Evolutionary conservation across 2,329 filamentous ascomycete species (phyloP).

Genomic region (Pyrenochaeta sp.): DNA sequence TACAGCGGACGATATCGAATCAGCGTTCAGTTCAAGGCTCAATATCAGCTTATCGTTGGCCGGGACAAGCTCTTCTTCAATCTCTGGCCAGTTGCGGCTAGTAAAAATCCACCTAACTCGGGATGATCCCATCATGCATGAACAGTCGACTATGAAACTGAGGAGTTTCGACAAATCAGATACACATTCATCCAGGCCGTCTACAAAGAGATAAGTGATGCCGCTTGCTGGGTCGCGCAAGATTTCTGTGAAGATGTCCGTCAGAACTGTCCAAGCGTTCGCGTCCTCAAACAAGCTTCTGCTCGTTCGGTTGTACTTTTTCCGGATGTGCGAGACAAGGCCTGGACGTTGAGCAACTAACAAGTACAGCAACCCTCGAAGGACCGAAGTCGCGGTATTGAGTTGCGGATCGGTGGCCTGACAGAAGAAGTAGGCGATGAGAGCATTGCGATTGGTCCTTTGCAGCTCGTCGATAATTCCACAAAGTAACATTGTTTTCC

Average conservation of each 20-base stretch:
- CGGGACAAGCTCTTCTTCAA: conserved; percentile 44
- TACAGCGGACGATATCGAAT: conserved; percentile 46
- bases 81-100: conserved; percentile 27
- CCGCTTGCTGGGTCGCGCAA: conserved; percentile 41
- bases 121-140: conserved; percentile 10
- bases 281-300: conserved; percentile 31
- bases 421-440: conserved; percentile 51
- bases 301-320: conserved; percentile 34
- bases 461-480: conserved; percentile 39
- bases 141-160: conserved; percentile 4
- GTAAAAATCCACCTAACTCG: conserved; percentile 22
- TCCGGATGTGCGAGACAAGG: conserved; percentile 25
- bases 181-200: conserved; percentile 17
- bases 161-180: conserved; percentile 8
- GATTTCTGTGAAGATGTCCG: conserved; percentile 49
- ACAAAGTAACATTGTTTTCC: conserved; percentile 51
- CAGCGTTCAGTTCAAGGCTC: conserved; percentile 46
- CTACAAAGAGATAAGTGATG: conserved; percentile 10
- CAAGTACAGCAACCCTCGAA: conserved; percentile 54
- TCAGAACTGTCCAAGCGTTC: conserved; percentile 30
- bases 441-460: conserved; percentile 14
- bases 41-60: conserved; percentile 32
- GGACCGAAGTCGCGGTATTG: conserved; percentile 50
- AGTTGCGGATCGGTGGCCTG: conserved; percentile 55
- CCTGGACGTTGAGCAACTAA: conserved; percentile 45